phyloP scores from a whole-genome alignment of 2,329 filamentous ascomycete genomes.

The Bisporella sp. region DNA sequence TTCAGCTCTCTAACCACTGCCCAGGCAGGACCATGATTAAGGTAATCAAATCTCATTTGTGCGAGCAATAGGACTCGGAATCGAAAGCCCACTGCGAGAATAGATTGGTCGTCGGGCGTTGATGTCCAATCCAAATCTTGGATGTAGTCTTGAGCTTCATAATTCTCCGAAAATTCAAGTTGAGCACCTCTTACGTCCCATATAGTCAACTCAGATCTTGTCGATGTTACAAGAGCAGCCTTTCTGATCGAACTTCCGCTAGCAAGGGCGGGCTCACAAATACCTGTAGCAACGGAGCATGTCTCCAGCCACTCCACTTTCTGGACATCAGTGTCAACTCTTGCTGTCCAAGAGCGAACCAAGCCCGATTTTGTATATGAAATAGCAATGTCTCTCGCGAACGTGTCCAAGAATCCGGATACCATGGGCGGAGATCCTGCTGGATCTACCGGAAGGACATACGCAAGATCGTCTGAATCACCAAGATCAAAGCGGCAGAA shows the following conservation, averaged over 20 bases:
- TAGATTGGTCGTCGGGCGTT: slow-evolving; percentile 81
- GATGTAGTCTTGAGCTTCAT: slow-evolving; percentile 66
- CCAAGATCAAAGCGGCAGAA: slow-evolving; percentile 68
- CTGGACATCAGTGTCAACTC: slow-evolving; percentile 52
- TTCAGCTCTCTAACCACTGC: slow-evolving; percentile 75
- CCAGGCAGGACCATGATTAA: slow-evolving; percentile 87
- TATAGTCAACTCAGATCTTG: slow-evolving; percentile 71
- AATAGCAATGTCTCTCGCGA: slow-evolving; percentile 78
- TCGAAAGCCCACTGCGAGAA: slow-evolving; percentile 88
- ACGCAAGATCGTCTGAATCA: slow-evolving; percentile 49
- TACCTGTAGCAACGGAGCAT: slow-evolving; percentile 71
- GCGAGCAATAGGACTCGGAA: slow-evolving; percentile 75
- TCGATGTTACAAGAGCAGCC: slow-evolving; percentile 71
- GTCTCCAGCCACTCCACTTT: slow-evolving; percentile 77
- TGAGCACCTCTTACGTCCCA: slow-evolving; percentile 83
- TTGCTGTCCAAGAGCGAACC: slow-evolving; percentile 80
- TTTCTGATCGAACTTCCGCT: slow-evolving; percentile 85
- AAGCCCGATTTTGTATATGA: slow-evolving; percentile 72
- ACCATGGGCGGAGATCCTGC: slow-evolving; percentile 66
- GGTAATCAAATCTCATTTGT: slow-evolving; percentile 86
- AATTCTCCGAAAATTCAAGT: slow-evolving; percentile 73
- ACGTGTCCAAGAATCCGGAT: slow-evolving; percentile 77
- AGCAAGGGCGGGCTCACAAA: slow-evolving; percentile 65
- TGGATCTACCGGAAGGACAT: slow-evolving; percentile 77
- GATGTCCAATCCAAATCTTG: slow-evolving; percentile 91